Base-by-base conservation (phyloP, 2,329 filamentous ascomycete genomes). In the Leptographium lundbergii region DNA sequence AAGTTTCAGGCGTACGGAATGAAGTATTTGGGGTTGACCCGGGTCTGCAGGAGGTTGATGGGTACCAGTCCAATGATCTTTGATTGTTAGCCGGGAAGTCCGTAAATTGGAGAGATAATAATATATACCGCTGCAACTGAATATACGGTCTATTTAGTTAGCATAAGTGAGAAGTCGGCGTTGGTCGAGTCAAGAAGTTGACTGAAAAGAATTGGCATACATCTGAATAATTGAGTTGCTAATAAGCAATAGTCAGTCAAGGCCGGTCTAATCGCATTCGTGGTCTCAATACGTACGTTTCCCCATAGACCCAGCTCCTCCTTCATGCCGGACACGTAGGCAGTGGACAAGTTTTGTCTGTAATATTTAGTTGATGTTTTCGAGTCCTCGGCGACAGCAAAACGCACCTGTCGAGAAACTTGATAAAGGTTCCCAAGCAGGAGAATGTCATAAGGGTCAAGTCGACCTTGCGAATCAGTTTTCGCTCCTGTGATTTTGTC, bases 251-350 rank as follows among this genome's bases (percentile, higher is more conserved):
- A 47, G 29, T 54, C 19, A 39, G 36, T 17, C 36, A 22, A 10
- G 19, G 7, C 14, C 1, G 19, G 9, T 11, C 29, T 50, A 27
- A 6, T 4, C 9, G 48, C 5, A 29, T 6, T 27, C 7, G 5
- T 3, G n/a, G n/a, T 24, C 51, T 54, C 7, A 48, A 47, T 47
- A 22, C 60, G 27, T 42, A 61, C 61, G 53, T 63, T 63, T 24
- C 61, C 60, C 11, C 50, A 63, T 11, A 63, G 58, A n/a, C 9
- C 1, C 45, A 63, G 10, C 9, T 63, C 60, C 42, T 63, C 61
- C 34, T 63, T 51, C 61, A 63, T 63, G 17, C 61, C 61, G 0
- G 58, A 60, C 6, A 63, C 61, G 29, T 54, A 63, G 24, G 61
- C 61, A 7, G 57, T 45, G 17, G 51, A n/a, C 22, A 62, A 24